Percentiles rank a stretch among this genome's conserved stretches.
Conservation (phyloP, 2,329 filamentous ascomycete genomes). For the Aspergillus flavus region DNA sequence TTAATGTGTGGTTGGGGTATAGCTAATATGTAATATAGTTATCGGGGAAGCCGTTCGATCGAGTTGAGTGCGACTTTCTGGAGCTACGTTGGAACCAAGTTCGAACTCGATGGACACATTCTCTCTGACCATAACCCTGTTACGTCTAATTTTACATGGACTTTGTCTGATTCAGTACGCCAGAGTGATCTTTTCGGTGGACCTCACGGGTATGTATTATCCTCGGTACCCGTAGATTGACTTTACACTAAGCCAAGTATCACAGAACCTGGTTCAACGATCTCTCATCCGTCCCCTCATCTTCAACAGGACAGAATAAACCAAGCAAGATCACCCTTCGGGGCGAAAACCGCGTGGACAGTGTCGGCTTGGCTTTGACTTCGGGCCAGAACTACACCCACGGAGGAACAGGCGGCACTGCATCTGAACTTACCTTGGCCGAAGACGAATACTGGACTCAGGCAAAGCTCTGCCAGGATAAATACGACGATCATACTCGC, state of each 20-base stretch:
- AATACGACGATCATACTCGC: slow-evolving; percentile 51
- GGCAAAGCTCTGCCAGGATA: slow-evolving; percentile 55
- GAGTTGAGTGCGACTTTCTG: slow-evolving; percentile 52
- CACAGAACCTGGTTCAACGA: slow-evolving; percentile 57
- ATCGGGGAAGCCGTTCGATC: slow-evolving; percentile 44
- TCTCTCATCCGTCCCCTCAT: slow-evolving; percentile 41
- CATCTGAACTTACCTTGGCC: slow-evolving; percentile 47
- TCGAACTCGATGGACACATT: slow-evolving; percentile 61
- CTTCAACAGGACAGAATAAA: slow-evolving; percentile 35
- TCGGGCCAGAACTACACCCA: slow-evolving; percentile 55
- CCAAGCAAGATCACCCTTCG: slow-evolving; percentile 39
- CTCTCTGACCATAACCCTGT: slow-evolving; percentile 69
- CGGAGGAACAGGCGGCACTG: slow-evolving; percentile 57
- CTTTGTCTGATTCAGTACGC: slow-evolving; percentile 57
- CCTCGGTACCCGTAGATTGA: no score
- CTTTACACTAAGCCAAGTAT: neutral
- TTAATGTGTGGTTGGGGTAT: slow-evolving; percentile 12
- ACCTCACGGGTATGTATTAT: slow-evolving; percentile 25
- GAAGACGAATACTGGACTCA: slow-evolving; percentile 53
- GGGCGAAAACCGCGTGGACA: slow-evolving; percentile 55
- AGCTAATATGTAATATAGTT: slow-evolving; percentile 13
- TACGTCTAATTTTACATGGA: slow-evolving; percentile 27
- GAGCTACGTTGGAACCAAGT: slow-evolving; percentile 57
- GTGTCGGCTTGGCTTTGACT: slow-evolving; percentile 51
- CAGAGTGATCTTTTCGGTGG: slow-evolving; percentile 32